A percentile compares a stretch with the other conserved stretches of the same genome.
phyloP scores from a whole-genome alignment of 2,329 filamentous ascomycete species.

The Cucurbitaria berberidis region DNA sequence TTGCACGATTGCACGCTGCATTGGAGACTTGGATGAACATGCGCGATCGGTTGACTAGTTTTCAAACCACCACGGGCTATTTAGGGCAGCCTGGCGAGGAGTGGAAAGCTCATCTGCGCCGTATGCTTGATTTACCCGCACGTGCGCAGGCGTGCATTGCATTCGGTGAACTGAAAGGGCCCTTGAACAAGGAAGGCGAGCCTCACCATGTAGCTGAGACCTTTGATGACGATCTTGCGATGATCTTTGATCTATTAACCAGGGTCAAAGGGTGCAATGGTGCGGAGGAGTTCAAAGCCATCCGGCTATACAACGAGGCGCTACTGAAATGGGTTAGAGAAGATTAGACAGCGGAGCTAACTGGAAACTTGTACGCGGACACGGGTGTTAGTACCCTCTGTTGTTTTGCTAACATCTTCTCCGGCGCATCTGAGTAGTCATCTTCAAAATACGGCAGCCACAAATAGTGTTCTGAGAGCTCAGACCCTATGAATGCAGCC shows the following conservation, averaged over 20 bases:
- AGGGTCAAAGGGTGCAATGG: slow-evolving; percentile 13
- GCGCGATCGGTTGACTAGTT: slow-evolving; percentile 8
- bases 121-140: neutral
- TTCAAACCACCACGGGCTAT: slow-evolving; percentile 9
- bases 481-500: neutral
- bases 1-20: neutral
- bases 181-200: neutral
- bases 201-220: neutral
- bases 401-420: neutral
- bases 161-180: slow-evolving; percentile 9
- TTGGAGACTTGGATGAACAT: slow-evolving; percentile 16
- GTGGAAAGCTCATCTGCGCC: slow-evolving; percentile 14
- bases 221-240: slow-evolving; percentile 14
- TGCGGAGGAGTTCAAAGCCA: slow-evolving; percentile 9
- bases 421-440: neutral
- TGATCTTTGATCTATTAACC: slow-evolving; percentile 19
- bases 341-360: neutral
- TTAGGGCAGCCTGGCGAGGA: slow-evolving; percentile 8
- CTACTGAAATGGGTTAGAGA: slow-evolving; percentile 14
- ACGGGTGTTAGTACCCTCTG: neutral
- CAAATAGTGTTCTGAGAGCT: neutral
- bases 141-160: slow-evolving; percentile 13
- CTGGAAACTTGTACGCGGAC: too few species aligned
- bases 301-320: slow-evolving; percentile 11
- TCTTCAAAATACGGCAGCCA: neutral